Evolutionary conservation across 371 early-diverging fungal species (phyloP), one percentile per base, ranked within the genome.

Genomic region (Coemansia sp.): DNA sequence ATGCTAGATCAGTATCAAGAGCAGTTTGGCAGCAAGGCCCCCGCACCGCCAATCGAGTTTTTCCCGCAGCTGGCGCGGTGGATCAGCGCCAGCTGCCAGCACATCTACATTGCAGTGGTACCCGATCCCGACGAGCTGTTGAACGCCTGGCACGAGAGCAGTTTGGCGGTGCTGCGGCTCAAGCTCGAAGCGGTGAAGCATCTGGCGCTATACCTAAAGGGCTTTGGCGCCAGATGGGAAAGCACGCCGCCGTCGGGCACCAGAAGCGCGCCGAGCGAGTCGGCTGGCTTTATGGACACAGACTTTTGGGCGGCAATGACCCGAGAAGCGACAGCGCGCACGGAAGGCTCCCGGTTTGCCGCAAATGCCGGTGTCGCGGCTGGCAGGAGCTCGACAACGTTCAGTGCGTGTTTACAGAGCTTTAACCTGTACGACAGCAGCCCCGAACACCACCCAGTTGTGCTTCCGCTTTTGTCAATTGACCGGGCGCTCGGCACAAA

Each of bases 141-240:
- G 9, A 58, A 75, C 39, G 60, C 53, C 6, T 75, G 76, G 76
- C 66, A 75, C 9, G 62, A 70, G 16, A 53, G 67, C 59, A 75
- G 76, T 39, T 36, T 75, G n/a, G 66, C 76, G 20, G 71, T 75
- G 6, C 52, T 75, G 38, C 61, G 76, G 9, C 62, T 75, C 26
- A 75, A 71, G 45, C 76, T 75, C 6, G 75, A 75, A 34, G 39
- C 59, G 0, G 60, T 59, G n/a, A 75, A 75, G 57, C 75, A 75
- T 13, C 45, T 75, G 48, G 75, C 67, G 7, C 13, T 75, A 47
- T 75, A 75, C 36, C 40, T 70, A 10, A 75, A 70, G 50, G 59
- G 60, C 9, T 34, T 70, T 41, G 48, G 63, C 34, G 55, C 71
- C 7, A 62, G 57, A 16, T 75, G 75, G 75, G 75, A 75, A 20